Base-by-base conservation (phyloP, 331 rosid species). In the Quercus lobata region DNA sequence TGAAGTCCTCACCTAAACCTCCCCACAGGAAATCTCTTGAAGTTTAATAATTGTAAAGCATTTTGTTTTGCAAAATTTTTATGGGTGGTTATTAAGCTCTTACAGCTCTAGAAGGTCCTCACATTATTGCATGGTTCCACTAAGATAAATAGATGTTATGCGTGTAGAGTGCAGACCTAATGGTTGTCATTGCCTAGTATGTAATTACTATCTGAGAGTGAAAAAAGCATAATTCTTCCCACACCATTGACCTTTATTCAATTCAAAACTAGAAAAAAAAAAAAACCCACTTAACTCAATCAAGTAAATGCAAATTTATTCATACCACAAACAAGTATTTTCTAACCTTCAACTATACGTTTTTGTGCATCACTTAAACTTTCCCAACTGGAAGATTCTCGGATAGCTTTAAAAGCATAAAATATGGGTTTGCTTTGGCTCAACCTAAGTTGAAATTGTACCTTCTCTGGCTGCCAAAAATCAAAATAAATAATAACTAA, bases 391-490 rank as follows among this genome's bases (percentile, higher is more conserved):
- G 98, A 84, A 73, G 99, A 93, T 46, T 91, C 98, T 79, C n/a
- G 87, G 84, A 95, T 93, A 10, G 94, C 94, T 84, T 91, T 91
- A 79, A 93, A 95, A 27, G 97, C 97, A 80, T 91, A 84, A 83
- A 87, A 95, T 78, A 95, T 71, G 54, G 99, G 96, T 77, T 93
- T 93, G 82, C 99, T 95, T 84, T 95, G 99, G 72, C 94, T 91
- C 80, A 93, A 61, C 79, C 96, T 88, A 72, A 95, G 96, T 83
- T 69, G 66, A 83, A 93, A 93, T 84, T 90, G 90, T 41, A 95
- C 98, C 71, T 95, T 95, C 70, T 95, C 99, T 5, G 90, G 87
- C 99, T 95, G 89, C 89, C 46, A 41, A 41, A 41, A 41, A 8
- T 41, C 9, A 41, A 41, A 41, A 41, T 41, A 41, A 41, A 41